These are phyloP conservation scores for Malus fusca DNA, from an alignment of 306 rosid genomes.

Conservation along the genomic window DNA sequence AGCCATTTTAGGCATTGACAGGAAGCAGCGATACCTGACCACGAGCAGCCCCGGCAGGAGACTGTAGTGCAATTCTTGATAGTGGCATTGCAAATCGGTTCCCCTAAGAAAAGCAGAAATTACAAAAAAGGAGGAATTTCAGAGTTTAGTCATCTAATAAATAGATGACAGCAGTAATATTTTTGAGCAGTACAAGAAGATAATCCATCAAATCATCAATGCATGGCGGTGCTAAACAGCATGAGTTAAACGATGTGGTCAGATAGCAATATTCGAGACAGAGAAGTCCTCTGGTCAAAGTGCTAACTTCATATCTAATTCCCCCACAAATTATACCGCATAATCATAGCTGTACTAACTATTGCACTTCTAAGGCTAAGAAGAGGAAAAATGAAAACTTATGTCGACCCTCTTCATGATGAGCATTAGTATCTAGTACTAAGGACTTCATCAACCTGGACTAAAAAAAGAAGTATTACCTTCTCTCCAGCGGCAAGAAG, in stretches of 20 bases:
- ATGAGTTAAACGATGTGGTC: not conserved
- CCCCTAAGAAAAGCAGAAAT: slow-evolving; percentile 42
- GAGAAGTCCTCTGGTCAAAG: not conserved
- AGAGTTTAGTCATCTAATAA: slow-evolving; percentile 5
- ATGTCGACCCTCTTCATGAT: not conserved
- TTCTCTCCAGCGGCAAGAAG: slow-evolving; percentile 90
- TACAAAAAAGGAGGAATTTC: not conserved
- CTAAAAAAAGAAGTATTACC: slow-evolving; percentile 31
- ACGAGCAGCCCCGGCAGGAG: slow-evolving; percentile 93
- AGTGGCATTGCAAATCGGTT: slow-evolving; percentile 79
- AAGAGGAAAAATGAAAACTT: not conserved
- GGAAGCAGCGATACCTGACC: slow-evolving; percentile 60
- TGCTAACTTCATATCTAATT: not conserved
- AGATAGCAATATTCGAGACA: not conserved
- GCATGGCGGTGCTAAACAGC: not conserved
- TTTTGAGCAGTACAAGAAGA: not conserved
- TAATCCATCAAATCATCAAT: not conserved
- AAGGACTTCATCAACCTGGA: not conserved
- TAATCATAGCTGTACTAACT: not conserved
- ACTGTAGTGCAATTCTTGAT: slow-evolving; percentile 65
- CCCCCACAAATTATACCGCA: not conserved
- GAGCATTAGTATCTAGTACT: not conserved
- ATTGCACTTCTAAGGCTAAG: not conserved
- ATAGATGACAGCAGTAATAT: not conserved
- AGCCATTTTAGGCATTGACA: not conserved